A percentile compares a stretch with the other conserved stretches of the same genome.
Evolutionary conservation across 768 basidiomycete species (phyloP).

Genomic region (Gelatoporia subvermispora): DNA sequence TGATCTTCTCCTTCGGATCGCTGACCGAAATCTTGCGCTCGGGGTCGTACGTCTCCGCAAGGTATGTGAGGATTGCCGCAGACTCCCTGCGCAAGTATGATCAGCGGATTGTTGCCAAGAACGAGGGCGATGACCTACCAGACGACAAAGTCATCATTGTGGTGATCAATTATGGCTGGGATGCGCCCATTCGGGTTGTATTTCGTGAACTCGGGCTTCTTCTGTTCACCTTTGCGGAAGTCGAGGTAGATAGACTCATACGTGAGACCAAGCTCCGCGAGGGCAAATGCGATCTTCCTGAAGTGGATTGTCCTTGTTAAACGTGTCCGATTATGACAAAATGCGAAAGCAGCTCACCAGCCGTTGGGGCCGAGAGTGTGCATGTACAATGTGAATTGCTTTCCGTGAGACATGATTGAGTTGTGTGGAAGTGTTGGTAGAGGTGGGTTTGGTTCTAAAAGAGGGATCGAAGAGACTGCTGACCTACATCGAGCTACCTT

Average conservation of each 20-base stretch:
- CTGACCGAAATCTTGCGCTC: conserved; percentile 28
- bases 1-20: conserved; percentile 9
- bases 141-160: conserved; percentile 26
- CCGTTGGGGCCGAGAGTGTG: conserved; percentile 19
- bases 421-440: neutral
- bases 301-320: neutral
- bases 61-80: conserved; percentile 38
- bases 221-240: conserved; percentile 22
- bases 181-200: conserved; percentile 33
- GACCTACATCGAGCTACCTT: no score
- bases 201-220: conserved; percentile 18
- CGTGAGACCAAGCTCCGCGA: conserved; percentile 22
- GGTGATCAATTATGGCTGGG: conserved; percentile 31
- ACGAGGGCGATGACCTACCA: conserved; percentile 11
- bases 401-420: conserved; percentile 22
- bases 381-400: conserved; percentile 25
- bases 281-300: conserved; percentile 22
- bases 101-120: neutral
- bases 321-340: neutral
- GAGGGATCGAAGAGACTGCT: no score
- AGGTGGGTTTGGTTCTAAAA: no score
- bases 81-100: conserved; percentile 20
- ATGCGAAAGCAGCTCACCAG: conserved; percentile 12
- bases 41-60: conserved; percentile 40
- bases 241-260: conserved; percentile 25